Evolutionary conservation across 768 basidiomycete species (phyloP).

Genomic region (Epithele typhae): DNA sequence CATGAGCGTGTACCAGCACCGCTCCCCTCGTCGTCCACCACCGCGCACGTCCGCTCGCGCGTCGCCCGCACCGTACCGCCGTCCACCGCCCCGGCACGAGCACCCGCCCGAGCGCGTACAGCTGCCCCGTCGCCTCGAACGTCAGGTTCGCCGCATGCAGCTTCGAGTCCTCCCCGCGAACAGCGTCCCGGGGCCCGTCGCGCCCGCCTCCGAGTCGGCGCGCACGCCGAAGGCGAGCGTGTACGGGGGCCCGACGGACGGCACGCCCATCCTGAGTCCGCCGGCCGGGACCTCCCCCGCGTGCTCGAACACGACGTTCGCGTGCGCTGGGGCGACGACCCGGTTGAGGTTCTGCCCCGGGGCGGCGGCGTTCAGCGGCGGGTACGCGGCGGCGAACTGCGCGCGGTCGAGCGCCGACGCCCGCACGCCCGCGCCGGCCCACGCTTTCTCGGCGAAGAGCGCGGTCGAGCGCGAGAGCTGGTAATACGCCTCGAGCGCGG

Average conservation of each 20-base stretch:
- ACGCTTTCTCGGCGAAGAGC: constrained; percentile 38
- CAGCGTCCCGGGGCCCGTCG: constrained; percentile 19
- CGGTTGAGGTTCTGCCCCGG: constrained; percentile 43
- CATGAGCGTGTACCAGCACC: constrained; percentile 33
- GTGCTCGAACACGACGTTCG: constrained; percentile 29
- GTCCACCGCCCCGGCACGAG: constrained; percentile 30
- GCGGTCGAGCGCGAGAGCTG: constrained; percentile 38
- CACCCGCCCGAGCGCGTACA: constrained; percentile 31
- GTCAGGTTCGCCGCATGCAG: constrained; percentile 35
- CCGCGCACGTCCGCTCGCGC: constrained; percentile 30
- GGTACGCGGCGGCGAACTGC: constrained; percentile 34
- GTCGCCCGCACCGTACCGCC: constrained; percentile 36
- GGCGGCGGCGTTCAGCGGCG: constrained; percentile 32
- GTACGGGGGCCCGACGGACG: constrained; percentile 41
- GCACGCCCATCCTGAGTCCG: constrained; percentile 25
- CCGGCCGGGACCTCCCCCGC: constrained; percentile 2
- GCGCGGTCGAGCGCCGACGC: constrained; percentile 28
- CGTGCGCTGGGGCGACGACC: constrained; percentile 25
- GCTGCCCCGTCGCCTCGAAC: constrained; percentile 34
- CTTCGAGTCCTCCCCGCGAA: constrained; percentile 34
- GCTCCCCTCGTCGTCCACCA: constrained; percentile 22
- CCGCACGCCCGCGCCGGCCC: constrained; percentile 38
- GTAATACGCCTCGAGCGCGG: constrained; percentile 39
- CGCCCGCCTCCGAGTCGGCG: constrained; percentile 16
- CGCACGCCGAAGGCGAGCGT: constrained; percentile 36